Percentiles rank a stretch among this genome's conserved stretches.
phyloP scores from a whole-genome alignment of 73 alveolate species.

The Symbiodinium pilosum region DNA sequence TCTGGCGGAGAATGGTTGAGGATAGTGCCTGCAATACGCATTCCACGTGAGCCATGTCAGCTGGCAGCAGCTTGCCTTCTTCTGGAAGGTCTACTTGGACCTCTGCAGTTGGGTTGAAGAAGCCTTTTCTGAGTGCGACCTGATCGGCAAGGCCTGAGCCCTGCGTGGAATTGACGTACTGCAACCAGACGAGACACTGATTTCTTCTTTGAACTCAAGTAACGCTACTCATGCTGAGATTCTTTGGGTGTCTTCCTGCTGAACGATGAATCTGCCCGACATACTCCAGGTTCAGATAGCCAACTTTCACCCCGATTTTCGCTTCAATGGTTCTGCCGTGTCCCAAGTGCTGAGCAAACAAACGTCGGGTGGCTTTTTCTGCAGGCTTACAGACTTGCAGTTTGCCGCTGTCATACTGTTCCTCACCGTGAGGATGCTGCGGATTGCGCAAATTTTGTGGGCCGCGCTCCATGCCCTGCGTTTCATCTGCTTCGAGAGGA shows the following conservation, averaged over 20 bases:
- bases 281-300: conserved; percentile 87
- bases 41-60: background rate
- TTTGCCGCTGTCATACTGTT: background rate
- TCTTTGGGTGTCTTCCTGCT: background rate
- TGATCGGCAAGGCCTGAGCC: conserved; percentile 50
- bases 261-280: background rate
- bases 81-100: conserved; percentile 42
- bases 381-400: background rate
- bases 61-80: background rate
- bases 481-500: conserved; percentile 61
- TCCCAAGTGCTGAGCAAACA: background rate
- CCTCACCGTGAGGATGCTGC: conserved; percentile 50
- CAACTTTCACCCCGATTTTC: conserved; percentile 54
- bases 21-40: too few species aligned
- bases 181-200: too few species aligned
- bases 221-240: too few species aligned
- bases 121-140: conserved; percentile 60
- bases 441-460: conserved; percentile 42
- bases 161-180: too few species aligned
- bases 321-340: conserved; percentile 37
- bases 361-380: too few species aligned
- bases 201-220: too few species aligned
- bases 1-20: too few species aligned
- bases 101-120: conserved; percentile 72
- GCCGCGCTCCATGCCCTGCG: conserved; percentile 66